Conservation (phyloP, 169 alveolate species). For the Cryptosporidium tyzzeri region DNA sequence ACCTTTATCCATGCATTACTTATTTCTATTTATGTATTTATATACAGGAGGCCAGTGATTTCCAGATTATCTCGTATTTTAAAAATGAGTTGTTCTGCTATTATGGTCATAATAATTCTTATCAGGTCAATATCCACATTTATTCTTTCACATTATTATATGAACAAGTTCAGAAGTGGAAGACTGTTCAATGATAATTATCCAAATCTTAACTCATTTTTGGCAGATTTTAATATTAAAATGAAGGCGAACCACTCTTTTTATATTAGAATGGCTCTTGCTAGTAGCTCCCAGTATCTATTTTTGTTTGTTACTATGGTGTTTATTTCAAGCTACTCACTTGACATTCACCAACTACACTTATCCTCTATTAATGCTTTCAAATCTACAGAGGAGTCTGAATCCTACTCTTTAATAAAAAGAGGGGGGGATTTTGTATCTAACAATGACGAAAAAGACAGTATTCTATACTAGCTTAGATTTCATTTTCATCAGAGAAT, state of each 20-base stretch:
- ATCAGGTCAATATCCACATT: constrained; percentile 21
- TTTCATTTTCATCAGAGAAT: neutral
- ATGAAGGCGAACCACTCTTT: constrained; percentile 38
- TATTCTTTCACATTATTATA: constrained; percentile 15
- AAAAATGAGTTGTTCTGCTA: constrained; percentile 46
- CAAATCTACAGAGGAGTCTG: constrained; percentile 59
- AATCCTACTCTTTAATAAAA: constrained; percentile 41
- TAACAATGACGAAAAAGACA: constrained; percentile 20
- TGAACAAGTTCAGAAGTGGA: constrained; percentile 15
- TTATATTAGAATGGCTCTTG: constrained; percentile 51
- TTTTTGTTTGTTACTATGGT: constrained; percentile 38
- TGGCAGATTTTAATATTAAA: constrained; percentile 48
- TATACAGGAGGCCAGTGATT: constrained; percentile 62
- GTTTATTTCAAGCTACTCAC: constrained; percentile 53
- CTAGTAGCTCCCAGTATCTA: constrained; percentile 51
- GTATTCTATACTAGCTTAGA: constrained; percentile 1
- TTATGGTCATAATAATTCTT: constrained; percentile 14
- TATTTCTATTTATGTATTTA: constrained; percentile 47
- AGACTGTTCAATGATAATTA: constrained; percentile 55
- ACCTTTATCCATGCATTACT: constrained; percentile 41
- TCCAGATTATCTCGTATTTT: constrained; percentile 38
- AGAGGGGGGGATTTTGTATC: constrained; percentile 36
- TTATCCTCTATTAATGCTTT: constrained; percentile 65
- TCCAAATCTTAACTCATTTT: constrained; percentile 55
- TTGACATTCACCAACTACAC: constrained; percentile 71